Percentiles rank a stretch among this genome's conserved stretches.
phyloP scores from a whole-genome alignment of 768 basidiomycete species.

The Boletus vermiculosoides region DNA sequence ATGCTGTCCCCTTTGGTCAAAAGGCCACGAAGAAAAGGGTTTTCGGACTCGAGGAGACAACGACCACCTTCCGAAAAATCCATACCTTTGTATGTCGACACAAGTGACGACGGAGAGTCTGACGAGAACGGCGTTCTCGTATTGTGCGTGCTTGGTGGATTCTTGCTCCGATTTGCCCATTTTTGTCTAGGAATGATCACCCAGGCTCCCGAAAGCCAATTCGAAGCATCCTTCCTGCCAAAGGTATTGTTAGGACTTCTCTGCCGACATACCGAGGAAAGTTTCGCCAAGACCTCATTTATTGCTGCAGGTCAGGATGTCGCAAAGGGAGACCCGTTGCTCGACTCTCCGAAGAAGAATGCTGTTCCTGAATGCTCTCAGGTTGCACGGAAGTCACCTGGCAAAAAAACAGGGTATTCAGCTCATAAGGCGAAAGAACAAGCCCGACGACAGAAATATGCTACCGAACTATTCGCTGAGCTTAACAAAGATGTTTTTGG shows the following conservation, averaged over 20 bases:
- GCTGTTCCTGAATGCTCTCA: not conserved
- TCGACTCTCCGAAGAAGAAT: conserved; percentile 14
- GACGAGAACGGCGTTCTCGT: conserved; percentile 39
- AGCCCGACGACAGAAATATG: conserved; percentile 48
- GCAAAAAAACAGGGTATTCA: conserved; percentile 26
- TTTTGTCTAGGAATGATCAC: conserved; percentile 44
- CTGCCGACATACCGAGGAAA: not conserved
- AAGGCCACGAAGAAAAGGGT: conserved; percentile 6
- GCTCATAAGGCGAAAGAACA: conserved; percentile 43
- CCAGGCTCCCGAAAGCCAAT: conserved; percentile 48
- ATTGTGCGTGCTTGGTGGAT: conserved; percentile 31
- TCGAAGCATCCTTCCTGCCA: conserved; percentile 13
- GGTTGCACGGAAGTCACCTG: conserved; percentile 12
- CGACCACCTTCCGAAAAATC: not conserved
- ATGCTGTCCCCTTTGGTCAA: conserved; percentile 24
- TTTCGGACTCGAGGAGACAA: conserved; percentile 8
- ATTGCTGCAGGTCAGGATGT: conserved; percentile 7
- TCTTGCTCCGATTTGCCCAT: conserved; percentile 4
- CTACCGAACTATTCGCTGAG: conserved; percentile 55
- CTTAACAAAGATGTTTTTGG: conserved; percentile 60
- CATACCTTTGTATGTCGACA: conserved; percentile 28
- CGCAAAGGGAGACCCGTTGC: conserved; percentile 2
- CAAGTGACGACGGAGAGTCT: conserved; percentile 33
- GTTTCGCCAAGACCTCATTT: not conserved
- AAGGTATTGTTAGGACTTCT: conserved; percentile 1